Evolutionary conservation across 495 filamentous ascomycete genomes (phyloP).

Genomic region (Penicillium riverlandense): DNA sequence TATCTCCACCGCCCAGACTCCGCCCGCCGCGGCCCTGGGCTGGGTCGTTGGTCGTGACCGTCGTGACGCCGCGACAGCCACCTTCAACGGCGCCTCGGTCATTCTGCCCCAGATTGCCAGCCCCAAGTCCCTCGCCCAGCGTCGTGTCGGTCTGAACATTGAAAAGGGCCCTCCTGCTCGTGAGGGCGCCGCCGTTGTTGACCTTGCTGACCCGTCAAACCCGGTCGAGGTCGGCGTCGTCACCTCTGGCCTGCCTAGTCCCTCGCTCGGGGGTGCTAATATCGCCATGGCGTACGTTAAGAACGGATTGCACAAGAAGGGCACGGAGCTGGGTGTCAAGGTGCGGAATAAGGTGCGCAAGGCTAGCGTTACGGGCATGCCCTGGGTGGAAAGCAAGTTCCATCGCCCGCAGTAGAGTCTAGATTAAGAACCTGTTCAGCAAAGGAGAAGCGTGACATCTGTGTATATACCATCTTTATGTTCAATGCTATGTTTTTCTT

Average conservation of each 20-base stretch:
- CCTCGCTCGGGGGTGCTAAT: slow-evolving; percentile 73
- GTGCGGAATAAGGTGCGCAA: slow-evolving; percentile 76
- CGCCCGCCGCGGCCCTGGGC: slow-evolving; percentile 71
- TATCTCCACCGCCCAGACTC: slow-evolving; percentile 81
- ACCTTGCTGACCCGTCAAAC: slow-evolving; percentile 48
- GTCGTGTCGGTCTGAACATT: slow-evolving; percentile 75
- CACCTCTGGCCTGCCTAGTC: slow-evolving; percentile 86
- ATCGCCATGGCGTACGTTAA: slow-evolving; percentile 95
- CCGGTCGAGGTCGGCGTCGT: slow-evolving; percentile 51
- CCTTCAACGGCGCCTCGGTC: slow-evolving; percentile 67
- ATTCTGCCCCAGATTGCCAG: slow-evolving; percentile 64
- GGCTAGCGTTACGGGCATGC: slow-evolving; percentile 85
- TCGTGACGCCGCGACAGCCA: slow-evolving; percentile 44
- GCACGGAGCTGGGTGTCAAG: slow-evolving; percentile 72
- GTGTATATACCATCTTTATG: too few relatives aligned
- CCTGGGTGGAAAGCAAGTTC: slow-evolving; percentile 82
- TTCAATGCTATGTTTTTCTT: too few relatives aligned
- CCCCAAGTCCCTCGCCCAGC: slow-evolving; percentile 61
- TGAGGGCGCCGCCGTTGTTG: slow-evolving; percentile 77
- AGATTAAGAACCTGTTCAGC: too few relatives aligned
- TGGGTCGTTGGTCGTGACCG: slow-evolving; percentile 83
- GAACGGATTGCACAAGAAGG: slow-evolving; percentile 75
- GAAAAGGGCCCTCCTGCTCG: slow-evolving; percentile 80
- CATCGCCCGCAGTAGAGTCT: slow-evolving; percentile 30
- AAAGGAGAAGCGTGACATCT: too few relatives aligned